Evolutionary conservation across 371 early-diverging fungal genomes (phyloP).

Genomic region (Mortierella sp.): DNA sequence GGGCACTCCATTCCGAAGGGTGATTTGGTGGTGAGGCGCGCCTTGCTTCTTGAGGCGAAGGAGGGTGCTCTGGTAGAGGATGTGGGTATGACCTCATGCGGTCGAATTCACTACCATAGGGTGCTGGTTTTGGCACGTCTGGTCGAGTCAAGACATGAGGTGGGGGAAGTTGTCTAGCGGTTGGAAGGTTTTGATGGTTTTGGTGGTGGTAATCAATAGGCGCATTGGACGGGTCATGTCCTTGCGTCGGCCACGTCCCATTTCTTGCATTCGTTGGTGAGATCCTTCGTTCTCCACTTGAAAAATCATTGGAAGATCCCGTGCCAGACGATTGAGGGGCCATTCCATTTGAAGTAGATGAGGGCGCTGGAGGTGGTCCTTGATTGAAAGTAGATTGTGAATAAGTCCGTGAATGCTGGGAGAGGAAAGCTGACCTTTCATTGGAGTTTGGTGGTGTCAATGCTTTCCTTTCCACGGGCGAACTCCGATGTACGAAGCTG

Average conservation of each 20-base stretch:
- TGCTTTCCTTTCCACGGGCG: slow-evolving; percentile 9
- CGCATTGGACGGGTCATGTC: slow-evolving; percentile 4
- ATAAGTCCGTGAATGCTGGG: slow-evolving; percentile 28
- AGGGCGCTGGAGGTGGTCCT: slow-evolving; percentile 9
- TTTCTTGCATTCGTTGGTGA: slow-evolving; percentile 4
- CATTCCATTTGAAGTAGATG: slow-evolving; percentile 5
- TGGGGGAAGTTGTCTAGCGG: slow-evolving; percentile 9
- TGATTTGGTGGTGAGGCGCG: slow-evolving; percentile 23
- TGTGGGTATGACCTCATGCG: slow-evolving; percentile 11
- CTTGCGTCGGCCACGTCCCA: slow-evolving; percentile 18
- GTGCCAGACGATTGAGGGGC: slow-evolving; percentile 1
- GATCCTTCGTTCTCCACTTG: slow-evolving; percentile 4
- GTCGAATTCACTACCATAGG: slow-evolving; percentile 15
- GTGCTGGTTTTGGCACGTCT: neutral
- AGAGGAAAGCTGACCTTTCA: slow-evolving; percentile 6
- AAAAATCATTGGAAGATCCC: neutral
- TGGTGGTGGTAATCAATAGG: neutral
- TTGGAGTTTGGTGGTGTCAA: slow-evolving; percentile 18
- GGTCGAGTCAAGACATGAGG: slow-evolving; percentile 11
- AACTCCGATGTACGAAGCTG: slow-evolving; percentile 36
- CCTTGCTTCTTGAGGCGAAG: slow-evolving; percentile 20
- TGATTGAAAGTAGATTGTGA: slow-evolving; percentile 30
- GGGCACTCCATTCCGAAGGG: slow-evolving; percentile 21
- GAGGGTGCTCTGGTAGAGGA: slow-evolving; percentile 22
- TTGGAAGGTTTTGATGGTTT: neutral